Evolutionary conservation across 495 filamentous ascomycete genomes (phyloP).

Genomic region (Clohesyomyces aquaticus): DNA sequence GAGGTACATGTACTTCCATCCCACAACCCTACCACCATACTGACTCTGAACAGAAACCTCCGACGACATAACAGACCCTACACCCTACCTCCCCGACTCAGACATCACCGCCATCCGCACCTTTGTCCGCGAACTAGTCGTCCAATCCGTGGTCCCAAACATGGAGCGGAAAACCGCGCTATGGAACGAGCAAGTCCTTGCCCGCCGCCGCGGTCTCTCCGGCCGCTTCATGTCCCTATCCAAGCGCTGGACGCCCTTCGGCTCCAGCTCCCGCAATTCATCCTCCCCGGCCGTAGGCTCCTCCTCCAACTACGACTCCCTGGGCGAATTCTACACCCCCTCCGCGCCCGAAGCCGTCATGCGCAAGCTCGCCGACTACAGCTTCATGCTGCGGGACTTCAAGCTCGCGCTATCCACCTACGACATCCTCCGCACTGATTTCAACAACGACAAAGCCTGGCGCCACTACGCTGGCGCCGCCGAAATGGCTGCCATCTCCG

Average conservation of each 20-base stretch:
- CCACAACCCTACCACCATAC: too few relatives aligned
- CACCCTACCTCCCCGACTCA: conserved; percentile 84
- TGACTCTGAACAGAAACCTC: conserved; percentile 35
- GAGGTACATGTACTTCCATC: too few relatives aligned
- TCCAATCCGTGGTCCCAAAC: conserved; percentile 86
- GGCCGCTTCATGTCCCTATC: conserved; percentile 92
- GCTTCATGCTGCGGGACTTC: conserved; percentile 94
- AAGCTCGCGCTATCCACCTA: conserved; percentile 90
- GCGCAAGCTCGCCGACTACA: conserved; percentile 91
- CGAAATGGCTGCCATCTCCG: conserved; percentile 87
- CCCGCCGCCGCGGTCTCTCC: conserved; percentile 78
- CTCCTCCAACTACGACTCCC: conserved; percentile 72
- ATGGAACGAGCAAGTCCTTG: conserved; percentile 99
- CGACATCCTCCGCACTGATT: conserved; percentile 84
- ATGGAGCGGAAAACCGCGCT: conserved; percentile 90
- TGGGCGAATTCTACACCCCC: conserved; percentile 78
- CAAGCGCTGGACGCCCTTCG: conserved; percentile 82
- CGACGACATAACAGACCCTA: conserved; percentile 70
- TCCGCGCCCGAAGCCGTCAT: conserved; percentile 85
- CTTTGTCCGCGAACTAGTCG: conserved; percentile 89
- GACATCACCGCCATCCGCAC: conserved; percentile 84
- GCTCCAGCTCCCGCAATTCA: conserved; percentile 56
- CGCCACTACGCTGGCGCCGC: conserved; percentile 87
- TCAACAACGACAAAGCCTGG: conserved; percentile 95
- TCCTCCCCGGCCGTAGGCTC: conserved; percentile 52